Conservation (phyloP, 495 filamentous ascomycete species). For the Lasiosphaeria hispida region DNA sequence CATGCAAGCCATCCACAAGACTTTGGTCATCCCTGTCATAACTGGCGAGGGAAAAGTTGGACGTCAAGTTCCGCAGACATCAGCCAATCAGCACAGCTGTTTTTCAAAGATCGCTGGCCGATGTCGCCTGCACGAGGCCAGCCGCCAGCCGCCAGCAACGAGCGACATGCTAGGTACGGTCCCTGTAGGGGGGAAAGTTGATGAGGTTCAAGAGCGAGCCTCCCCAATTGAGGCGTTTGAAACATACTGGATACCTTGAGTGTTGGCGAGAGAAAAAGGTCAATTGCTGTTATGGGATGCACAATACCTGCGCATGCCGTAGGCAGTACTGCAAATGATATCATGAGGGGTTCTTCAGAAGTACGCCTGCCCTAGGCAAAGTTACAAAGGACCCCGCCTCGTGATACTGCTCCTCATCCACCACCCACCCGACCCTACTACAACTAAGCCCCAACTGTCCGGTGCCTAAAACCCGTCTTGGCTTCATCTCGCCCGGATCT, state of each 20-base stretch:
- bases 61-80: conserved; percentile 19
- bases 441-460: background rate
- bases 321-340: too few relatives aligned
- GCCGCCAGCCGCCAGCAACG: background rate
- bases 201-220: background rate
- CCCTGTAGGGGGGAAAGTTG: conserved; percentile 1
- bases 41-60: conserved; percentile 16
- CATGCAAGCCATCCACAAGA: conserved; percentile 31
- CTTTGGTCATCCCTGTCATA: conserved; percentile 22
- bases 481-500: conserved; percentile 11
- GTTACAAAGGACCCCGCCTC: background rate
- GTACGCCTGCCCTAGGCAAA: background rate
- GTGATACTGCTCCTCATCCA: background rate
- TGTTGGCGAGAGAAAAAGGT: too few relatives aligned
- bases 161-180: conserved; percentile 5
- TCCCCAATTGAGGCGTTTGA: background rate
- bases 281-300: too few relatives aligned
- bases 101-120: conserved; percentile 35
- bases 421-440: too few relatives aligned
- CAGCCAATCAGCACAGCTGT: conserved; percentile 28
- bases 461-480: background rate
- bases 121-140: conserved; percentile 30
- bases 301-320: too few relatives aligned
- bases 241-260: too few relatives aligned
- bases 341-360: too few relatives aligned